phyloP scores from a whole-genome alignment of 306 rosid genomes.

The Trichosanthes cucumerina region DNA sequence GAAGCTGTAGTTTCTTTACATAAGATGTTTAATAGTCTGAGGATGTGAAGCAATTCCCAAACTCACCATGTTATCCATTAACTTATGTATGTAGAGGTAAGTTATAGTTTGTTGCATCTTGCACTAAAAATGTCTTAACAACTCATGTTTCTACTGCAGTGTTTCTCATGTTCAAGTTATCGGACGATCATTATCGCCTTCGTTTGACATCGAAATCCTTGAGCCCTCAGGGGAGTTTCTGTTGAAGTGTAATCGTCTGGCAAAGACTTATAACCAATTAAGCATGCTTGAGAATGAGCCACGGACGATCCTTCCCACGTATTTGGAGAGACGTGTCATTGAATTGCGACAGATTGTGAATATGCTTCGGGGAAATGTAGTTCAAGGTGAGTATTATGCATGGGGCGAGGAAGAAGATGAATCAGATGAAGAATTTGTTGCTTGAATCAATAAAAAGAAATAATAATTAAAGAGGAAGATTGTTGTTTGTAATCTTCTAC shows the following conservation, averaged over 20 bases:
- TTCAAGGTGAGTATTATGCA: conserved; percentile 16
- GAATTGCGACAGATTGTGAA: conserved; percentile 25
- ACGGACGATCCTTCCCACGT: background rate
- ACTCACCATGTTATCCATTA: background rate
- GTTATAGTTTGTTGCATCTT: background rate
- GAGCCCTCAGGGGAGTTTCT: conserved; percentile 45
- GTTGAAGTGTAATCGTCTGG: conserved; percentile 35
- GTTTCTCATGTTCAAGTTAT: conserved; percentile 53
- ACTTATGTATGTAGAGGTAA: background rate
- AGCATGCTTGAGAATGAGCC: conserved; percentile 22
- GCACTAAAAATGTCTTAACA: background rate
- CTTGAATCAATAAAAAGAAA: conserved; percentile 7
- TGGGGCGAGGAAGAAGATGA: conserved; percentile 45
- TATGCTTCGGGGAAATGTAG: conserved; percentile 24
- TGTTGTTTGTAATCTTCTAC: background rate
- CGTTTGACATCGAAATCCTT: conserved; percentile 41
- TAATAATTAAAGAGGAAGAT: background rate
- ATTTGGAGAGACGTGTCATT: conserved; percentile 15
- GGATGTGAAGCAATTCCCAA: background rate
- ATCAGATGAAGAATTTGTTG: conserved; percentile 33
- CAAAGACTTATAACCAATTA: conserved; percentile 9
- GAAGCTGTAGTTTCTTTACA: background rate
- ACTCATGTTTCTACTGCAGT: conserved; percentile 31
- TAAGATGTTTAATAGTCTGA: background rate
- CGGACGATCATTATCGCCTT: conserved; percentile 53